Evolutionary conservation across 768 basidiomycete species (phyloP).

Genomic region (Naganishia onofrii): DNA sequence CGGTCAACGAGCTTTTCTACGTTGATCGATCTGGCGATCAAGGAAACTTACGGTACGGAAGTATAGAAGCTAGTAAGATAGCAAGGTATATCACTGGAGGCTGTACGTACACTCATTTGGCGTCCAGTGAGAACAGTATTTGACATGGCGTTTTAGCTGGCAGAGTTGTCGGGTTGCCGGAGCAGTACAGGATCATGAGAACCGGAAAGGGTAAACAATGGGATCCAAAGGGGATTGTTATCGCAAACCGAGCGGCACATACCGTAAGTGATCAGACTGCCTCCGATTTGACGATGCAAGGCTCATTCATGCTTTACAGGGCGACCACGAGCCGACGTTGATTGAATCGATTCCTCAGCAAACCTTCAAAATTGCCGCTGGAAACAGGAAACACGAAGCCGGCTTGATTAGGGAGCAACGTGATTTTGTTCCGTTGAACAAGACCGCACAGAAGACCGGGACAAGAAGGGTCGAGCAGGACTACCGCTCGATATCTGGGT

Average conservation of each 20-base stretch:
- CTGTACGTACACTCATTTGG: constrained; percentile 9
- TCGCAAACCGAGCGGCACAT: not conserved
- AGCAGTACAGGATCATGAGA: constrained; percentile 7
- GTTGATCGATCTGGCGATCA: constrained; percentile 26
- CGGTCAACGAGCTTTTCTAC: constrained; percentile 19
- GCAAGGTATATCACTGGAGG: constrained; percentile 17
- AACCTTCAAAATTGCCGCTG: not conserved
- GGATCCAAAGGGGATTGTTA: constrained; percentile 12
- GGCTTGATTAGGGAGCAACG: not conserved
- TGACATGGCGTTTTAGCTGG: constrained; percentile 2
- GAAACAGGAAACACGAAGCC: not conserved
- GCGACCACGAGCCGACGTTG: constrained; percentile 17
- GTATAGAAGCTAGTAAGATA: constrained; percentile 18
- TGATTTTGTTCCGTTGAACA: not conserved
- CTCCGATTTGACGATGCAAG: not conserved
- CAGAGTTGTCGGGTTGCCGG: constrained; percentile 20
- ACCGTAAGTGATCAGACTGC: not conserved
- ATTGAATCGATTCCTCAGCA: not conserved
- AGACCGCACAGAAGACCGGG: not conserved
- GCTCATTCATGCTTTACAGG: not conserved
- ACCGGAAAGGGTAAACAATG: constrained; percentile 2
- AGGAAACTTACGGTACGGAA: constrained; percentile 24
- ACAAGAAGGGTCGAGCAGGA: not conserved
- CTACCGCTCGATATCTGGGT: not conserved
- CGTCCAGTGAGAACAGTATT: too few relatives aligned